Evolutionary conservation across 345 rosid species (phyloP).

Genomic region (Salix caprea): DNA sequence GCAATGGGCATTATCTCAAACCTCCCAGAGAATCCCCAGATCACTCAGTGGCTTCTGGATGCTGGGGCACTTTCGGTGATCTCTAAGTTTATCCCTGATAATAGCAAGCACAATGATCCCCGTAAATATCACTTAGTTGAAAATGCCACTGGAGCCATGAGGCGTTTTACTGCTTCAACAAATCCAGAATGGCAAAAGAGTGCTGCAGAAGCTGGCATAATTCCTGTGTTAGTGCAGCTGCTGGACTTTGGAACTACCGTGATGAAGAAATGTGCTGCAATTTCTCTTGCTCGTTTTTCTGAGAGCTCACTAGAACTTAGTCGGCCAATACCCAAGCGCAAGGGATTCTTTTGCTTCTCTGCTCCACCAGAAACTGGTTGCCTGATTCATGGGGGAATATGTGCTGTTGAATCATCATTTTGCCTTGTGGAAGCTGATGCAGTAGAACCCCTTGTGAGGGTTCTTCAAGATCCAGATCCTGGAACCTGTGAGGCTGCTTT

Average conservation of each 20-base stretch:
- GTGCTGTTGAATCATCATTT: slow-evolving; percentile 53
- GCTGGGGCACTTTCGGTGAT: slow-evolving; percentile 37
- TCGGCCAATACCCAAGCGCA: slow-evolving; percentile 27
- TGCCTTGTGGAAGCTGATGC: slow-evolving; percentile 67
- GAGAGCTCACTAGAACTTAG: slow-evolving; percentile 41
- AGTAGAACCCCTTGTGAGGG: slow-evolving; percentile 42
- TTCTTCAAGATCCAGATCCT: slow-evolving; percentile 45
- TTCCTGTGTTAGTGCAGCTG: slow-evolving; percentile 48
- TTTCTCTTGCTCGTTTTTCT: slow-evolving; percentile 48
- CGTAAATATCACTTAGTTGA: slow-evolving; percentile 33
- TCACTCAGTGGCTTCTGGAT: slow-evolving; percentile 53
- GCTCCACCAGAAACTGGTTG: slow-evolving; percentile 43
- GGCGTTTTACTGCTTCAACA: slow-evolving; percentile 44
- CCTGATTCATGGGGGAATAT: slow-evolving; percentile 51
- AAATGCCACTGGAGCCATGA: slow-evolving; percentile 49
- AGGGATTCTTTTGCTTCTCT: slow-evolving; percentile 47
- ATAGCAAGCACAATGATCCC: slow-evolving; percentile 31
- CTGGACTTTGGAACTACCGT: slow-evolving; percentile 42
- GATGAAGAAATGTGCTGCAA: slow-evolving; percentile 46
- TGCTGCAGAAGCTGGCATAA: slow-evolving; percentile 49
- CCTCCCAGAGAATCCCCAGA: slow-evolving; percentile 49
- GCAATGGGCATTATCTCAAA: slow-evolving; percentile 48
- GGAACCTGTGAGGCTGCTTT: slow-evolving; percentile 51
- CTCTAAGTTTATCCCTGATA: slow-evolving; percentile 14
- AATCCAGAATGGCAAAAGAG: slow-evolving; percentile 48